Conservation (phyloP, 2,329 filamentous ascomycete species). For the Talaromyces funiculosus region DNA sequence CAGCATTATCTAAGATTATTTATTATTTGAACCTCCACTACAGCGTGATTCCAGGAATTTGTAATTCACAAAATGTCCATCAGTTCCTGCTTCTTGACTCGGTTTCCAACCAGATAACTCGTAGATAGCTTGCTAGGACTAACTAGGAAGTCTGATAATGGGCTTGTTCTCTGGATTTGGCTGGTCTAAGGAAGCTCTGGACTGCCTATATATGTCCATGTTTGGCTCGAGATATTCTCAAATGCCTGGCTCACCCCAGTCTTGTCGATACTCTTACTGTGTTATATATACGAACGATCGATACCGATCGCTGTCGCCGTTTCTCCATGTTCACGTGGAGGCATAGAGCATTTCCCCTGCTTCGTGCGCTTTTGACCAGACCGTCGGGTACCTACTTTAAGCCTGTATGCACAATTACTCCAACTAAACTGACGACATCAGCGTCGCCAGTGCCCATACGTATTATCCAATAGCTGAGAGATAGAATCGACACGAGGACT, state of each 20-base stretch:
- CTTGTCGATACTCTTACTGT: neutral
- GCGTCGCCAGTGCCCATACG: neutral
- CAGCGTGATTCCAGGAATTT: neutral
- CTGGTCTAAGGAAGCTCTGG: neutral
- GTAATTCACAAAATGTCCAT: no score
- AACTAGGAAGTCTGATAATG: no score
- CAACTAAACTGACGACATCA: neutral
- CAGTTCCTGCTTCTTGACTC: neutral
- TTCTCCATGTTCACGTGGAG: neutral
- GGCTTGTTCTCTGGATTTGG: neutral
- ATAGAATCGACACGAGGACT: neutral
- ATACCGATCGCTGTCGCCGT: neutral
- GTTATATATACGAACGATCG: neutral
- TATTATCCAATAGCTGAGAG: neutral
- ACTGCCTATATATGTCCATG: no score
- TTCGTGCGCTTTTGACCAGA: neutral
- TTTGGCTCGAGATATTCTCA: no score
- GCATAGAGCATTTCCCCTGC: neutral
- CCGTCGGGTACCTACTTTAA: slow-evolving; percentile 1
- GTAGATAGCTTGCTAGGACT: neutral
- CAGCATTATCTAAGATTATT: neutral
- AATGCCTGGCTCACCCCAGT: no score
- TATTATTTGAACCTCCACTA: neutral
- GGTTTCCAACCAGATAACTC: neutral
- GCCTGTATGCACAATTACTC: neutral